Evolutionary conservation across 345 rosid genomes (phyloP).

Genomic region (Fremontodendron californicum): DNA sequence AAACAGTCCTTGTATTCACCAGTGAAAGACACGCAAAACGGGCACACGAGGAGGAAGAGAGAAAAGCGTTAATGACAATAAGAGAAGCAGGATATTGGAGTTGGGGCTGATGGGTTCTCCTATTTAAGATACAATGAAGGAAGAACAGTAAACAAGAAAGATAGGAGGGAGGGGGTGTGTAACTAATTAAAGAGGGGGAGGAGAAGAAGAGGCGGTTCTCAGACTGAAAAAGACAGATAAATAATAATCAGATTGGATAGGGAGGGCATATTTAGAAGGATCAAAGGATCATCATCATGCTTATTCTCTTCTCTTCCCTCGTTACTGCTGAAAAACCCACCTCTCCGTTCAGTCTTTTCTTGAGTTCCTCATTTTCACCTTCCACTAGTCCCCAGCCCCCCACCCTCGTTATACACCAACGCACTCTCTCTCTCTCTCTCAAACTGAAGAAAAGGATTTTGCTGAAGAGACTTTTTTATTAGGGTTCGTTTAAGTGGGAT

Average conservation of each 20-base stretch:
- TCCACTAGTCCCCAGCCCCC: constrained; percentile 9
- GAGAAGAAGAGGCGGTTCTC: constrained; percentile 9
- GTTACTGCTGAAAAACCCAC: constrained; percentile 27
- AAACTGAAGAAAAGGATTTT: not conserved
- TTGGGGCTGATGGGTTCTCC: not conserved
- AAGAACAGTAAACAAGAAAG: constrained; percentile 39
- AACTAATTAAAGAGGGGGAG: constrained; percentile 23
- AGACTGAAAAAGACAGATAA: constrained; percentile 14
- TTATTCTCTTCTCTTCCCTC: constrained; percentile 33
- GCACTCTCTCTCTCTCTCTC: not conserved
- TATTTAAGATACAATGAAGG: constrained; percentile 12
- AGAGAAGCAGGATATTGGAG: not conserved
- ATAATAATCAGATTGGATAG: constrained; percentile 17
- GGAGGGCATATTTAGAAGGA: constrained; percentile 17
- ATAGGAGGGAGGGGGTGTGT: constrained; percentile 25
- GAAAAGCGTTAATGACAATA: not conserved
- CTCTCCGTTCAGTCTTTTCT: constrained; percentile 19
- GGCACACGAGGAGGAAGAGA: not conserved
- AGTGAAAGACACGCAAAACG: constrained; percentile 8
- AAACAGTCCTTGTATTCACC: constrained; percentile 7
- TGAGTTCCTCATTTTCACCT: not conserved
- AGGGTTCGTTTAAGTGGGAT: too few relatives aligned
- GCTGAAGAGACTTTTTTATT: not conserved
- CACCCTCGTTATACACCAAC: not conserved
- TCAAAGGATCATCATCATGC: constrained; percentile 29